Evolutionary conservation across 257 asterid species (phyloP).

Genomic region (Knoxia roxburghii): DNA sequence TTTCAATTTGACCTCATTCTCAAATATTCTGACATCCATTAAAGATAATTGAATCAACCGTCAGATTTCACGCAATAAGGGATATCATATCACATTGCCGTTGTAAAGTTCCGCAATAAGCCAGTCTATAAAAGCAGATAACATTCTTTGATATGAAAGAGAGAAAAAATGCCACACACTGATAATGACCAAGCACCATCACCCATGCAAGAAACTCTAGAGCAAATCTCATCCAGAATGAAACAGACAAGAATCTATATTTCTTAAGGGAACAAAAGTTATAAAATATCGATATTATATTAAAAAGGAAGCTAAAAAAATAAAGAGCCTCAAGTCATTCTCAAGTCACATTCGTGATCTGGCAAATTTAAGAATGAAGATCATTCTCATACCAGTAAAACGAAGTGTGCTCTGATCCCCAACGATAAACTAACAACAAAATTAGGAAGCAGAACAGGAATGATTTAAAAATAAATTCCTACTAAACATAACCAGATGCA

Average conservation of each 20-base stretch:
- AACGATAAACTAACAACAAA: constrained; percentile 5
- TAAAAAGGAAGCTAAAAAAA: constrained; percentile 8
- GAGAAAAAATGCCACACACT: background rate
- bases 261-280: background rate
- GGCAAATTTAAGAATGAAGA: constrained; percentile 18
- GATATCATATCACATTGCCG: background rate
- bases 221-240: background rate
- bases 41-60: background rate
- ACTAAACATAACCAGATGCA: constrained; percentile 4
- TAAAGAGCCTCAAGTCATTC: constrained; percentile 24
- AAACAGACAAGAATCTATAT: background rate
- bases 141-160: background rate
- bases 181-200: too few species aligned
- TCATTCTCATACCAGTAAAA: constrained; percentile 18
- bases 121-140: background rate
- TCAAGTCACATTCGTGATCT: constrained; percentile 22
- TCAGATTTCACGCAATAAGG: background rate
- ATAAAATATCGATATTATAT: constrained; percentile 4
- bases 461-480: constrained; percentile 12
- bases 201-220: background rate
- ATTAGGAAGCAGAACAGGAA: constrained; percentile 7
- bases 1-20: background rate
- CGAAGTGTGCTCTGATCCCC: constrained; percentile 11
- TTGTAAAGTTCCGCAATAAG: too few species aligned
- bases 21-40: background rate